Percentiles rank a stretch among this genome's conserved stretches.
Conservation (phyloP, 345 rosid genomes). For the Diplotaxis tenuifolia region DNA sequence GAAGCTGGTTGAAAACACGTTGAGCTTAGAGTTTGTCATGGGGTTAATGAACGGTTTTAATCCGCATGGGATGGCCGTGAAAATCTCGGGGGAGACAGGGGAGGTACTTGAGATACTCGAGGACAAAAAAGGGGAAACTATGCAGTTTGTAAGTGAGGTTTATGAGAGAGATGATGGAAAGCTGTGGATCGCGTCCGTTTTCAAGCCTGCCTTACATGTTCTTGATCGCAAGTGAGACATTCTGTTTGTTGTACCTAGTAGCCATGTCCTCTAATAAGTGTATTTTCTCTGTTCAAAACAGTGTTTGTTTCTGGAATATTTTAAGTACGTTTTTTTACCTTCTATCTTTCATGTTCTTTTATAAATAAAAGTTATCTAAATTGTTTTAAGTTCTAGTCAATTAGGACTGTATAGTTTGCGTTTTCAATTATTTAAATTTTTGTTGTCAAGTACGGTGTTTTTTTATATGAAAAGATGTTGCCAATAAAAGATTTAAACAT, state of each 20-base stretch:
- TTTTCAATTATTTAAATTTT: too few species aligned
- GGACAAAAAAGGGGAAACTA: conserved; percentile 41
- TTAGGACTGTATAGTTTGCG: too few species aligned
- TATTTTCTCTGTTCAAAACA: background rate
- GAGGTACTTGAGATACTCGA: conserved; percentile 43
- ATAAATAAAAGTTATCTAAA: too few species aligned
- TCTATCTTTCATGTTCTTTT: background rate
- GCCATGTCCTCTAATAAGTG: too few species aligned
- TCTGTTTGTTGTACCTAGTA: background rate
- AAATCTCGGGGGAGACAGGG: conserved; percentile 47
- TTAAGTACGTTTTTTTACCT: too few species aligned
- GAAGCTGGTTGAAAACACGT: conserved; percentile 29
- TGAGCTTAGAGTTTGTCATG: background rate
- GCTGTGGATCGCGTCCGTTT: conserved; percentile 46
- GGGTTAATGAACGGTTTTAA: background rate
- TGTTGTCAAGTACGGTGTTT: too few species aligned
- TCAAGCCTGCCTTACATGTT: background rate
- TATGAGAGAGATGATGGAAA: conserved; percentile 55
- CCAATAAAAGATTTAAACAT: too few species aligned
- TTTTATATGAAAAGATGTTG: too few species aligned
- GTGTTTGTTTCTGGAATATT: background rate
- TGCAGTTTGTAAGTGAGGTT: conserved; percentile 58
- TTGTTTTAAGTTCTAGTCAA: too few species aligned
- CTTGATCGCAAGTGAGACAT: background rate
- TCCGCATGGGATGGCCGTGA: conserved; percentile 37